Base-by-base conservation (phyloP, 106 monocot species). In the Ottelia alismoides region DNA sequence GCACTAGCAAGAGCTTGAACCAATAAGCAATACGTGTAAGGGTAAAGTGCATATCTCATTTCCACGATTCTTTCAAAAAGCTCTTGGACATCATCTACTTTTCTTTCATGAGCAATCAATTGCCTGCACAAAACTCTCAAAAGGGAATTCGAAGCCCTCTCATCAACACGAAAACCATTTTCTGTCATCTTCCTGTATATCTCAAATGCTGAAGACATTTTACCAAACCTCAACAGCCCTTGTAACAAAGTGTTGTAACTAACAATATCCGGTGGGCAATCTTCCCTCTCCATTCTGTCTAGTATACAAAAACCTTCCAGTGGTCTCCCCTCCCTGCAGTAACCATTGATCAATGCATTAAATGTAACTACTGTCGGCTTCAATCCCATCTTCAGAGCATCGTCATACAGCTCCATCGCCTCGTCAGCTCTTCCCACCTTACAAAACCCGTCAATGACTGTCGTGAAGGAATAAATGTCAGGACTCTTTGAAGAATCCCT, bases 361-460 rank as follows among this genome's bases (percentile, higher is more conserved):
- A 73, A 84, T n/a, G 93, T 81, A 46, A 78, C 74, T 55, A 69
- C 43, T 30, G 61, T 94, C 1, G 93, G 88, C 14, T 55, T 45
- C 20, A 88, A 48, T 57, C 81, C 88, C 23, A 53, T 65, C 29
- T 63, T 55, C 58, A 71, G 30, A 51, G 88, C 74, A 29, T 88
- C 88, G 1, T 65, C 24, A 11, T 84, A 72, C 32, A 94, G 61
- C 62, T 84, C 65, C 57, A 66, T 61, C 3, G 88, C 93, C 44
- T 88, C 83, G 27, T 88, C 73, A 3, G 78, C 57, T 53, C 73
- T 48, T 11, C 93, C 78, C 24, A 94, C 81, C 60, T 84, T 94
- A 52, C 88, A 94, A 57, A 78, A 88, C 18, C 83, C 83, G 70
- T 94, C 84, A 43, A 94, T 88, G 35, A 88, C 75, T 9, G 88